Evolutionary conservation across 371 early-diverging fungal species (phyloP).

Genomic region (Phascolomyces articulosus): DNA sequence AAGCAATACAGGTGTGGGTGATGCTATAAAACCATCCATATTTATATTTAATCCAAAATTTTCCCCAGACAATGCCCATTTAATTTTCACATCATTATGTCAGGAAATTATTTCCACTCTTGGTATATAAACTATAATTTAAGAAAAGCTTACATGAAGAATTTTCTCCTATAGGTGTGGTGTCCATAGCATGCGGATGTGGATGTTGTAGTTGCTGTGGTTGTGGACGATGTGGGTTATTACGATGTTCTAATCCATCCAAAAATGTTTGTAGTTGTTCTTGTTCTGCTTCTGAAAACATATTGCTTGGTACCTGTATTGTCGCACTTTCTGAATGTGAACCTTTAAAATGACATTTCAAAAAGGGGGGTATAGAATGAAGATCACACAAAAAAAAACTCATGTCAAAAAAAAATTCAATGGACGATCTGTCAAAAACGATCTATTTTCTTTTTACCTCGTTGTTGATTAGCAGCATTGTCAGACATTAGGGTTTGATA

Average conservation of each 20-base stretch:
- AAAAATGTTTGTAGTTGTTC: constrained; percentile 20
- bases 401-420: too few species aligned
- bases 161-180: background rate
- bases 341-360: background rate
- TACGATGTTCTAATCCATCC: constrained; percentile 10
- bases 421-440: too few species aligned
- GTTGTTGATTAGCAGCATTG: background rate
- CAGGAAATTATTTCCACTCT: constrained; percentile 10
- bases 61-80: too few species aligned
- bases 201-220: background rate
- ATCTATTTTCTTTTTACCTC: background rate
- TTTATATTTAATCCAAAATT: background rate
- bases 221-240: background rate
- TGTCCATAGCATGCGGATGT: background rate
- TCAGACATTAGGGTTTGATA: background rate
- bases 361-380: background rate
- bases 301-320: background rate
- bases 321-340: constrained; percentile 1
- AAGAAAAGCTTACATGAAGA: constrained; percentile 1
- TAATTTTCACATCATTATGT: background rate
- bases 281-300: constrained; percentile 18
- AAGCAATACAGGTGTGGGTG: constrained; percentile 25
- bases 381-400: background rate
- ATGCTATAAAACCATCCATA: constrained; percentile 19
- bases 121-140: background rate